phyloP scores from a whole-genome alignment of 2,329 filamentous ascomycete genomes.

The Ampelomyces quisqualis region DNA sequence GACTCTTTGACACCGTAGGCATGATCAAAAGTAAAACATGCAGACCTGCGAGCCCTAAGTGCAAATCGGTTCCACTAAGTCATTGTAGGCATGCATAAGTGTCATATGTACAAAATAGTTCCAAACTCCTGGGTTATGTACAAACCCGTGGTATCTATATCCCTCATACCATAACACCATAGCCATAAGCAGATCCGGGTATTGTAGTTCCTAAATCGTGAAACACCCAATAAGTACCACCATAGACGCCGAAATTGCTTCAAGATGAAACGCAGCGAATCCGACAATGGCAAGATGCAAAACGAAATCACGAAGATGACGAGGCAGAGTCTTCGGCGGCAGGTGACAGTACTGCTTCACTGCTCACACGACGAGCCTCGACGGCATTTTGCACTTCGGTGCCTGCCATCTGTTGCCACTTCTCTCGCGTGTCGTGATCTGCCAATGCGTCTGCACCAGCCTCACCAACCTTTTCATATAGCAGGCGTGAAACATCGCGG shows the following conservation, averaged over 20 bases:
- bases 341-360: conserved; percentile 19
- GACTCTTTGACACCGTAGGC: no score
- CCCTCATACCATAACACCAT: conserved; percentile 1
- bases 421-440: conserved; percentile 64
- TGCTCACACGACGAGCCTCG: conserved; percentile 27
- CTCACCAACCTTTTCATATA: conserved; percentile 70
- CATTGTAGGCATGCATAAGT: not conserved
- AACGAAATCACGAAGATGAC: conserved; percentile 25
- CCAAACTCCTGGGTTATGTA: not conserved
- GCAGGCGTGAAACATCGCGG: conserved; percentile 78
- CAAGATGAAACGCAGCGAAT: not conserved
- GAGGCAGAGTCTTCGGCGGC: conserved; percentile 33
- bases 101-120: not conserved
- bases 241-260: not conserved
- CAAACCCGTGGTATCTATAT: conserved; percentile 4
- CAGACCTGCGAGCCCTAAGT: no score
- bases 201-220: not conserved
- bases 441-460: conserved; percentile 52
- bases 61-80: not conserved
- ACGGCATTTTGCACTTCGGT: conserved; percentile 79
- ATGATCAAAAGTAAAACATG: no score
- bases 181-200: not conserved
- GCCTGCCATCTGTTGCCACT: conserved; percentile 74
- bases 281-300: not conserved
- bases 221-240: conserved; percentile 1